Evolutionary conservation across 2,329 filamentous ascomycete genomes (phyloP).

Genomic region (Alternaria alternata): DNA sequence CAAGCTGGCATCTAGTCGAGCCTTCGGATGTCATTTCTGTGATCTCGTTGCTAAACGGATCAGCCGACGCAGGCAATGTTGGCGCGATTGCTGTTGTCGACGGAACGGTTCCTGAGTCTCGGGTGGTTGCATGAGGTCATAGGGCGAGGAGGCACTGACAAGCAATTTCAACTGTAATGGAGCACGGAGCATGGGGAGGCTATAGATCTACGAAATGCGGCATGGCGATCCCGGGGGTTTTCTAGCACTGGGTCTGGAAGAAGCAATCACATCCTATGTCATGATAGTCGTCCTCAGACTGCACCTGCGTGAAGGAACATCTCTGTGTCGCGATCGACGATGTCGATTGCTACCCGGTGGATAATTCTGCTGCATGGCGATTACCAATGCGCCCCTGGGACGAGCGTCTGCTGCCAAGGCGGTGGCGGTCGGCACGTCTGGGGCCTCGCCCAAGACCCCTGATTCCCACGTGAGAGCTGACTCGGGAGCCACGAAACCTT

Average conservation of each 20-base stretch:
- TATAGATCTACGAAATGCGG: slow-evolving; percentile 15
- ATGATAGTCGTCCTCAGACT: not conserved
- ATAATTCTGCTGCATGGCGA: slow-evolving; percentile 9
- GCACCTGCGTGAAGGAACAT: not conserved
- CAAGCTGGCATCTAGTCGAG: slow-evolving; percentile 88
- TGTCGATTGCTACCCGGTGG: slow-evolving; percentile 6
- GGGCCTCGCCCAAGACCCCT: slow-evolving; percentile 8
- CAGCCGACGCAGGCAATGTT: slow-evolving; percentile 51
- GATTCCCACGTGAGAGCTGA: slow-evolving; percentile 25
- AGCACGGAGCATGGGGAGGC: slow-evolving; percentile 25
- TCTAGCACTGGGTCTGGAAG: slow-evolving; percentile 1
- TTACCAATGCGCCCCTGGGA: slow-evolving; percentile 24
- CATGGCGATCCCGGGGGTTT: slow-evolving; percentile 8
- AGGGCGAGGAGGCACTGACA: slow-evolving; percentile 9
- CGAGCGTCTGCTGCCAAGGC: slow-evolving; percentile 19
- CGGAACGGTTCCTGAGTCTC: slow-evolving; percentile 48
- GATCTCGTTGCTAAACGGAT: slow-evolving; percentile 63
- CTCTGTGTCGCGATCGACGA: not conserved
- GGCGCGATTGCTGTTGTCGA: slow-evolving; percentile 53
- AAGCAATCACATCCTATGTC: not conserved
- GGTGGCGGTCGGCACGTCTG: slow-evolving; percentile 18
- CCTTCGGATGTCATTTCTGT: slow-evolving; percentile 84
- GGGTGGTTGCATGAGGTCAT: slow-evolving; percentile 14
- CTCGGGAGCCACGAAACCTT: slow-evolving; percentile 15
- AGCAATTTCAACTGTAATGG: slow-evolving; percentile 27